Base-by-base conservation (phyloP, 352 stramenopile species). In the Phytophthora gonapodyides region DNA sequence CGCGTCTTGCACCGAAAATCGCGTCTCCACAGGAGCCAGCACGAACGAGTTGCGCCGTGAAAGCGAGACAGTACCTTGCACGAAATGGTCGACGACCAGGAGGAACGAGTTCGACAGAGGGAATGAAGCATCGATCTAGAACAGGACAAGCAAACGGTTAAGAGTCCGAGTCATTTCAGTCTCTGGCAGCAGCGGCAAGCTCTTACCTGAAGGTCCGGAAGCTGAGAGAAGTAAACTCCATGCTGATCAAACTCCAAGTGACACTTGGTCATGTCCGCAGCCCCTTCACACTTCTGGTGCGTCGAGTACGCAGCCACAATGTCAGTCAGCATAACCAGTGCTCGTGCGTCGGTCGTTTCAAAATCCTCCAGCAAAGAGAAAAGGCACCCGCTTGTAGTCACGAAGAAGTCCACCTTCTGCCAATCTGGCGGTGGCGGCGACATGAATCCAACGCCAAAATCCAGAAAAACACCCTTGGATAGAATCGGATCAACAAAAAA, bases 361-460 rank as follows among this genome's bases (percentile, higher is more conserved):
- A 94, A 93, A 46, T 94, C 80, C 57, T 96, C 87, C n/a, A 96
- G 71, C 24, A 96, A 64, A 5, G 83, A 84, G 57, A 91, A 89
- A 9, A 91, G 73, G 56, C 87, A 94, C 8, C 82, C 82, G 30
- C 64, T 71, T 15, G 84, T 89, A 55, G 79, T 70, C 30, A 94
- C 42, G 21, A 65, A 64, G 12, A 94, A 82, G n/a, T 96, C 87
- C 67, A 91, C 76, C 66, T 87, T 91, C 34, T 80, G 82, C 87
- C 84, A 96, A 42, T 92, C 82, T 27, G 81, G 82, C 31, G 76
- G 73, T 41, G 73, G 46, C 2, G 73, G 64, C 13, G 72, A 66
- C 74, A 96, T 89, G 67, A 84, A 94, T 5, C 78, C 84, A 16
- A 89, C 71, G n/a, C 63, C 69, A 58, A 76, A 91, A 45, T 87